phyloP scores from a whole-genome alignment of 768 basidiomycete species.

The Suillus americanus region DNA sequence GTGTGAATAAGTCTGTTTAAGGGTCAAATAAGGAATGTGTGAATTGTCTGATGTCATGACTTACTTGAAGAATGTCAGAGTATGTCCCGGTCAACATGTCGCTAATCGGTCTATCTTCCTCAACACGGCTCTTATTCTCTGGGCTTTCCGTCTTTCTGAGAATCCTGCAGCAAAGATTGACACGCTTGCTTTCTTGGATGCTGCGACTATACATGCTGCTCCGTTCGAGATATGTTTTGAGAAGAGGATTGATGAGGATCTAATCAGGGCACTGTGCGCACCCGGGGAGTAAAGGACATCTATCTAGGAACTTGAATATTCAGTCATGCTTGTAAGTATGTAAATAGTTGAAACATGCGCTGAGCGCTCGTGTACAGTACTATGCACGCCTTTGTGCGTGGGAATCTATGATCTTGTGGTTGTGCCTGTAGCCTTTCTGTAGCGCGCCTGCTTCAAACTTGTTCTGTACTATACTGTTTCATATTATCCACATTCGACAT shows the following conservation, averaged over 20 bases:
- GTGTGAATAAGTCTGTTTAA: no score
- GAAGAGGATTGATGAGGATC: slow-evolving; percentile 32
- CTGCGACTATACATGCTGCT: slow-evolving; percentile 54
- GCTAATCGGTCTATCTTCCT: slow-evolving; percentile 52
- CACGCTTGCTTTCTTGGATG: slow-evolving; percentile 57
- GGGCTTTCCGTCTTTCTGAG: slow-evolving; percentile 56
- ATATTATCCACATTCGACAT: slow-evolving; percentile 10
- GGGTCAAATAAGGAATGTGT: no score
- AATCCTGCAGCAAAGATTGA: slow-evolving; percentile 56
- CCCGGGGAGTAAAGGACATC: no score
- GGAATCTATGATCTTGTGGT: background rate
- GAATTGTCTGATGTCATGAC: no score
- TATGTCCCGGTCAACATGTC: slow-evolving; percentile 57
- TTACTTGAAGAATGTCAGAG: slow-evolving; percentile 27
- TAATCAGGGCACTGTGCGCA: slow-evolving; percentile 3
- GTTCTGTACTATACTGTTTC: slow-evolving; percentile 21
- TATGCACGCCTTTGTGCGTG: no score
- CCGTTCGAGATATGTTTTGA: slow-evolving; percentile 57
- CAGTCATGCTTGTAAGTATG: no score
- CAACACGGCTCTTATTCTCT: slow-evolving; percentile 59
- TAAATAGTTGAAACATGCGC: no score
- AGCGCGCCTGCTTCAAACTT: background rate
- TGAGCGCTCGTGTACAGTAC: no score
- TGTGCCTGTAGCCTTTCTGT: no score
- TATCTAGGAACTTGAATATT: no score